Evolutionary conservation across 2,329 filamentous ascomycete genomes (phyloP).

Genomic region (Diaporthe capsici): DNA sequence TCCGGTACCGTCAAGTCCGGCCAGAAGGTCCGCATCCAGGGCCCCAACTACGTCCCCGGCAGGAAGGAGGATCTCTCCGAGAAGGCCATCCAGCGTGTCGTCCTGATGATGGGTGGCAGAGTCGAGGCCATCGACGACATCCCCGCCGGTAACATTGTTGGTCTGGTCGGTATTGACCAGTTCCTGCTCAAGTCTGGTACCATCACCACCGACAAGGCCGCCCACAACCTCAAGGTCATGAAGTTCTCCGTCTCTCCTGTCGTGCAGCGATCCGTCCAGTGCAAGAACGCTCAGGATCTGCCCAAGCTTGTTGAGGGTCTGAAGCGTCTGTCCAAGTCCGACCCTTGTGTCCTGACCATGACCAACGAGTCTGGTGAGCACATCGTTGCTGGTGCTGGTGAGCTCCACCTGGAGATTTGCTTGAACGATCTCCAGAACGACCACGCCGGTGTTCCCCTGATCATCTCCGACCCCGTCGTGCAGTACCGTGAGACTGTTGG

Average conservation of each 20-base stretch:
- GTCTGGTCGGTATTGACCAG: constrained; percentile 99
- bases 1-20: constrained; percentile 97
- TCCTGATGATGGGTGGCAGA: constrained; percentile 99
- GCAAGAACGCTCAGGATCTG: constrained; percentile 99
- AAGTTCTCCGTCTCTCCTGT: constrained; percentile 99
- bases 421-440: constrained; percentile 99
- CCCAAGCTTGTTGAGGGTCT: constrained; percentile 99
- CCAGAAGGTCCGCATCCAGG: constrained; percentile 99
- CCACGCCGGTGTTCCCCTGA: constrained; percentile 98
- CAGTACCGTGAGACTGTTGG: constrained; percentile 97
- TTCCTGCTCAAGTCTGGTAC: constrained; percentile 99
- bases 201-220: constrained; percentile 95
- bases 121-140: constrained; percentile 99
- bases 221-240: constrained; percentile 99
- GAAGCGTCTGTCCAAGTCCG: constrained; percentile 99
- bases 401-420: constrained; percentile 99
- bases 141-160: constrained; percentile 99
- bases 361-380: constrained; percentile 97
- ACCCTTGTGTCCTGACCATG: constrained; percentile 94
- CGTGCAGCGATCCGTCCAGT: constrained; percentile 97
- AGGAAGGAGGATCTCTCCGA: constrained; percentile 99
- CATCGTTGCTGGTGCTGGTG: constrained; percentile 98
- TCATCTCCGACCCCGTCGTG: constrained; percentile 97
- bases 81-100: constrained; percentile 99
- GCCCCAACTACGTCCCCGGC: constrained; percentile 97